Evolutionary conservation across 805 yeast species (phyloP), one percentile per base, ranked within the genome.

Genomic region (Candida sithepensis): DNA sequence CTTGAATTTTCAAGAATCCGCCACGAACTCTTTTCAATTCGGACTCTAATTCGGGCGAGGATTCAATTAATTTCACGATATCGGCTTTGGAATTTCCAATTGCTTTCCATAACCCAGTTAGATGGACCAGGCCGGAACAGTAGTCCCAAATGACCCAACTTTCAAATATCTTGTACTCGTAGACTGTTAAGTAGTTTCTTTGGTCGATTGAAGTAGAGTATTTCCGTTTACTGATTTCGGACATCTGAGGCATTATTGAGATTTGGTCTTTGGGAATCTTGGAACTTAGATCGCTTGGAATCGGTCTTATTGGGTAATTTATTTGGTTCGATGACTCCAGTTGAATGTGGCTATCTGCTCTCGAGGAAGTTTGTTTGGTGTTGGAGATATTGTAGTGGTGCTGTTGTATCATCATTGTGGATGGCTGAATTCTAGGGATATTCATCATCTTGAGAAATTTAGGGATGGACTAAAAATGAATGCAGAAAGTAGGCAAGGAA

Each of bases 1-100:
- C 97, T 68, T 90, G 97, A 54, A 91, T 88, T 70, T 89, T 89
- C 54, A 90, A 75, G 58, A 81, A 88, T 2, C 97, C 97, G 41
- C 97, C 97, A 46, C 97, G 72, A 14, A 90, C 88, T 43, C 96
- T 77, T 57, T 80, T 80, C 46, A 85, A 75, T 38, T 73, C 76
- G 16, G 74, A 78, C 54, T 79, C 88, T 45, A 82, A 71, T 56
- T 81, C 81, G 2, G 91, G 91, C 3, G 80, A 73, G 4, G 76
- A 68, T 59, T 85, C 89, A 28, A 87, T 69, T 39, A 87, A 68
- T 64, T 82, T 82, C 46, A 84, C 87, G 39, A 86, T 85, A 61
- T 86, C 94, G 3, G 92, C 88, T 65, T 86, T 88, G 24, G 75
- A 66, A 63, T 81, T 78, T 9, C 85, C 85, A 41, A 79, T 68